Evolutionary conservation across 2,329 filamentous ascomycete species (phyloP), one percentile per base, ranked within the genome.

Genomic region (Ramularia endophylla): DNA sequence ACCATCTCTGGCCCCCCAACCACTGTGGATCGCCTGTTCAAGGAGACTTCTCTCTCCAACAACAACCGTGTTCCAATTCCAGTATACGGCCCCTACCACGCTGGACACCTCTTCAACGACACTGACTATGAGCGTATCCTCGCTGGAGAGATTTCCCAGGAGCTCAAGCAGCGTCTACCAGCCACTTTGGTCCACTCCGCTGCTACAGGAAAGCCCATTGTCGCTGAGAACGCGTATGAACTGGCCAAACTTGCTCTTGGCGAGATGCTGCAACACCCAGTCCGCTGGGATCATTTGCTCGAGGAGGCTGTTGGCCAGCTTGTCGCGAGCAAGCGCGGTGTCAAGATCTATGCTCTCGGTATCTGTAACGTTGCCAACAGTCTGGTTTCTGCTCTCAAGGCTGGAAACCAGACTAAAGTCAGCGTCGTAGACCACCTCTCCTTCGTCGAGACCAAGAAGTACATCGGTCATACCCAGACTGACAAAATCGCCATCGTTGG

Each of bases 401-500:
- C 68, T 38, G 69, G 70, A 31, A 70, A 70, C 25, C 66, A 70
- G 54, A 55, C 61, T n/a, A 58, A 65, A 12, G 60, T 71, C 28
- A 55, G 62, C 2, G 58, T 68, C 13, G 59, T 65, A 20, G 70
- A 73, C 55, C 65, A 73, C 49, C 63, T 62, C 12, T 54, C 63
- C 2, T 75, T 72, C 71, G 47, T 47, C 3, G 52, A 59, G n/a
- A 55, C 51, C 38, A 42, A 54, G 18, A 56, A 47, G 43, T 58
- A 51, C 43, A 56, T 53, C 39, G 71, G 66, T 36, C 70, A 68
- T 44, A 73, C 66, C 20, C 69, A 73, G 47, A 72, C 77, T 55
- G 77, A 78, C 59, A 89, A 88, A 63, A 77, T 94, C 48, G 87
- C 87, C 43, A 88, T 94, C 48, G 83, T 94, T 25, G 87, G 87